These are phyloP conservation scores for Cutaneotrichosporon dermatis DNA, from an alignment of 1,284 basidiomycete species.

Conservation along the genomic window DNA sequence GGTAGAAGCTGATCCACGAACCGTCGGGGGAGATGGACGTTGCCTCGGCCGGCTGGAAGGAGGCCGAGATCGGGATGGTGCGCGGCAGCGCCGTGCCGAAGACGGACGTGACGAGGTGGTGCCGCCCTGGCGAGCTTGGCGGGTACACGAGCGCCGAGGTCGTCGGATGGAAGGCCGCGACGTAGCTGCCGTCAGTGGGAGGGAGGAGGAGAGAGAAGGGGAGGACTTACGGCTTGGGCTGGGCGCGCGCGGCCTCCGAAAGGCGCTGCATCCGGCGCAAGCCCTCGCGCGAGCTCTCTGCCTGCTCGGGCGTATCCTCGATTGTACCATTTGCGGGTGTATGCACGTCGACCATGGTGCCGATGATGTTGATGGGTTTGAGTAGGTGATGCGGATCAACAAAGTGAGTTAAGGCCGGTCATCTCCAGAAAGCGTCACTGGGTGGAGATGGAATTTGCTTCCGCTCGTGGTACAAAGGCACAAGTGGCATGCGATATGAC, in stretches of 20 bases:
- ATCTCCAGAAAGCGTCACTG: too few species aligned
- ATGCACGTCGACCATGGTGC: conserved; percentile 8
- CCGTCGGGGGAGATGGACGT: conserved; percentile 34
- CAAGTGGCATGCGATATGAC: too few species aligned
- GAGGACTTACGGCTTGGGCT: conserved; percentile 4
- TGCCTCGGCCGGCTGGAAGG: conserved; percentile 21
- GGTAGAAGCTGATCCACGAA: conserved; percentile 28
- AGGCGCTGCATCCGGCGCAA: conserved; percentile 18
- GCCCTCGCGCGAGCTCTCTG: conserved; percentile 18
- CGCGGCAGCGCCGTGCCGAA: conserved; percentile 22
- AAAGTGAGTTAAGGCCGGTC: too few species aligned
- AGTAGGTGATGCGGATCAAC: not conserved
- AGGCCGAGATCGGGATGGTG: conserved; percentile 20
- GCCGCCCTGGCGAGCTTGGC: conserved; percentile 1
- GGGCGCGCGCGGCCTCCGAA: conserved; percentile 8
- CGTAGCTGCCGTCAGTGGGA: conserved; percentile 7
- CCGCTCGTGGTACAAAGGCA: too few species aligned
- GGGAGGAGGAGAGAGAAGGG: not conserved
- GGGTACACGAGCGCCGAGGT: conserved; percentile 21
- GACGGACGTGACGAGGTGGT: conserved; percentile 15
- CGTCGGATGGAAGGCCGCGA: conserved; percentile 15
- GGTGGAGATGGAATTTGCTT: too few species aligned
- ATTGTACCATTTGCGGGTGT: conserved; percentile 6
- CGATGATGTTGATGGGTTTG: not conserved
- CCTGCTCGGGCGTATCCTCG: conserved; percentile 8